Base-by-base conservation (phyloP, 2,329 filamentous ascomycete species). In the Penicillium concentricum region DNA sequence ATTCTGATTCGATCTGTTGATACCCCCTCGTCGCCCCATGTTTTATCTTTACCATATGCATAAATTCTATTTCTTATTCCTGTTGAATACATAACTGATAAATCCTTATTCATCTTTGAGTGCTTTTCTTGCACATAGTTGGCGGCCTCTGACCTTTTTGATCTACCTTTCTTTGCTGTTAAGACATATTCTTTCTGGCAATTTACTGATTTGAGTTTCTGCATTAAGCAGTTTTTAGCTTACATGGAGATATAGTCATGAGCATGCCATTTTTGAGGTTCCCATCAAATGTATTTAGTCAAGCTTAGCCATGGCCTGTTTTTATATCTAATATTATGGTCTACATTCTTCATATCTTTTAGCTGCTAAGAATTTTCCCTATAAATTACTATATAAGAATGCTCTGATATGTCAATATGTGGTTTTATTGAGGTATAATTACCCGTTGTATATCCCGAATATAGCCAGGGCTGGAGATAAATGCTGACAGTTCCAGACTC, bases 1-100 rank as follows among this genome's bases (percentile, higher is more conserved):
- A 42, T 59, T 56, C 43, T 41, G 45, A 22, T 57, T 63, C 38
- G 45, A 62, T 58, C 58, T 62, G 61, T 65, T 67, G 65, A 65
- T 67, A 67, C 64, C 65, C 61, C 62, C 61, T 46, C 22, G 37
- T 58, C 48, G 54, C 61, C 63, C 60, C 56, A 43, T 65, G 49
- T 56, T 65, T 60, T 18, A 35, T 44, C 38, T 35, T 55, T 55
- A 32, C 39, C 53, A 54, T 50, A 54, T 59, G 61, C 61, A 60
- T 64, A 50, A 57, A 61, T 60, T 37, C 58, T 56, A 57, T 50
- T 56, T 48, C 35, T n/a, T 60, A 51, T 63, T 55, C 38, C 16
- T 46, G 44, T 52, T 52, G 41, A 44, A 45, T 52, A 41, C 37
- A 51, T 46, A 18, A 46, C 16, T 34, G 37, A 28, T 45, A 26